Evolutionary conservation across 805 yeast species (phyloP).

Genomic region (Blastobotrys robertii): DNA sequence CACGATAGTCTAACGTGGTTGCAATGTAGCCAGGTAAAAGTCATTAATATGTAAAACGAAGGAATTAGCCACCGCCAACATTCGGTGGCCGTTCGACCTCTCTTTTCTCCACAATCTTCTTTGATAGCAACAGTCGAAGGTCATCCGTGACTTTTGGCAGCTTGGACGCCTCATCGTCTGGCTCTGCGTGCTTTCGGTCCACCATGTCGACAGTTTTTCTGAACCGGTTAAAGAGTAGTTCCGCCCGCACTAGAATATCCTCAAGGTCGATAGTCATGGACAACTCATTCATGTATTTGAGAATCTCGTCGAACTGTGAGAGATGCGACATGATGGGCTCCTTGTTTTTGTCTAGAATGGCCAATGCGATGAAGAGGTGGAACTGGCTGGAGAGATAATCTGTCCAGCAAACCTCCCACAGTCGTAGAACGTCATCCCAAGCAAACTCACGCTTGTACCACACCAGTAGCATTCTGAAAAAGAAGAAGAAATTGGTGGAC

Average conservation of each 20-base stretch:
- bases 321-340: conserved; percentile 66
- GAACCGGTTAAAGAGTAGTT: conserved; percentile 70
- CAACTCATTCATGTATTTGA: conserved; percentile 86
- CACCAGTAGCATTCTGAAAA: conserved; percentile 87
- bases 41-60: neutral
- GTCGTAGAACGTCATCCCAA: conserved; percentile 60
- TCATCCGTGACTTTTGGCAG: conserved; percentile 34
- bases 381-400: conserved; percentile 80
- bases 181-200: conserved; percentile 32
- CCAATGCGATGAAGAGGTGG: conserved; percentile 77
- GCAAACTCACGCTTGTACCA: conserved; percentile 91
- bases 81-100: conserved; percentile 37
- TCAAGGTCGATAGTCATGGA: conserved; percentile 65
- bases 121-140: conserved; percentile 50
- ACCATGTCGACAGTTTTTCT: conserved; percentile 69
- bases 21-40: too few relatives aligned
- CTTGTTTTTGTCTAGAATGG: conserved; percentile 81
- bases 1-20: too few relatives aligned
- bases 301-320: conserved; percentile 76
- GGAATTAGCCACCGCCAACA: conserved; percentile 27
- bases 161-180: conserved; percentile 2
- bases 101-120: conserved; percentile 51
- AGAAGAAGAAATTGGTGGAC: conserved; percentile 82
- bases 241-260: conserved; percentile 75
- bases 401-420: conserved; percentile 95